Evolutionary conservation across 768 basidiomycete genomes (phyloP).

Genomic region (Filobasidium floriforme): DNA sequence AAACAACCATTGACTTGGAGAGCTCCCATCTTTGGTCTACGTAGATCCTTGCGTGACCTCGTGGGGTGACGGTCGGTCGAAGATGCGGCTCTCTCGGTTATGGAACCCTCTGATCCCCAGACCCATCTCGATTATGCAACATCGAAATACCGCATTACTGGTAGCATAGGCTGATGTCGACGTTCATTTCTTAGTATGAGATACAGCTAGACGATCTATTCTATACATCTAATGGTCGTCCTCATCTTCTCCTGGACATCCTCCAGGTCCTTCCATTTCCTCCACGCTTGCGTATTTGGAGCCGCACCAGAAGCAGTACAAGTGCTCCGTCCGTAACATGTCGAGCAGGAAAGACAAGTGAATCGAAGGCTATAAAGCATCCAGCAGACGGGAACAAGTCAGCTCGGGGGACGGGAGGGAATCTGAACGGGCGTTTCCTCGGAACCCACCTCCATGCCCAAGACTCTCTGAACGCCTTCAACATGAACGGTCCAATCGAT

Average conservation of each 20-base stretch:
- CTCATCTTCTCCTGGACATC: constrained; percentile 43
- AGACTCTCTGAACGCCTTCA: constrained; percentile 35
- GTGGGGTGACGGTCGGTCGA: too few relatives aligned
- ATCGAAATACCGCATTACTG: too few relatives aligned
- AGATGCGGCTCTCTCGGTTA: too few relatives aligned
- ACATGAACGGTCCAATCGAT: constrained; percentile 34
- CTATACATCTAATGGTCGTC: constrained; percentile 36
- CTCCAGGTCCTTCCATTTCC: constrained; percentile 42
- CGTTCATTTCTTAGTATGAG: too few relatives aligned
- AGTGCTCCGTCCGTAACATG: constrained; percentile 37
- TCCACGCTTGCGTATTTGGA: constrained; percentile 34
- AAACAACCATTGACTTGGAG: not conserved
- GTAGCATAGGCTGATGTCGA: too few relatives aligned
- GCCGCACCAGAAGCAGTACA: constrained; percentile 43
- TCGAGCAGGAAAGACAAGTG: constrained; percentile 36
- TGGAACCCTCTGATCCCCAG: too few relatives aligned
- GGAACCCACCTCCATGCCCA: constrained; percentile 40
- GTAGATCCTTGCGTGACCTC: too few relatives aligned
- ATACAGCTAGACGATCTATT: not conserved
- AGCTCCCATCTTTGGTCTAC: too few relatives aligned
- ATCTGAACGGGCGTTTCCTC: not conserved
- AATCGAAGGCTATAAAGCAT: constrained; percentile 26
- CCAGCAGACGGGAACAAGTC: not conserved
- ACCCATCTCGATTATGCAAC: too few relatives aligned
- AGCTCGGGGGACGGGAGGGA: not conserved